These are phyloP conservation scores for Favolaschia claudopus DNA, from an alignment of 768 basidiomycete genomes.

Conservation along the genomic window DNA sequence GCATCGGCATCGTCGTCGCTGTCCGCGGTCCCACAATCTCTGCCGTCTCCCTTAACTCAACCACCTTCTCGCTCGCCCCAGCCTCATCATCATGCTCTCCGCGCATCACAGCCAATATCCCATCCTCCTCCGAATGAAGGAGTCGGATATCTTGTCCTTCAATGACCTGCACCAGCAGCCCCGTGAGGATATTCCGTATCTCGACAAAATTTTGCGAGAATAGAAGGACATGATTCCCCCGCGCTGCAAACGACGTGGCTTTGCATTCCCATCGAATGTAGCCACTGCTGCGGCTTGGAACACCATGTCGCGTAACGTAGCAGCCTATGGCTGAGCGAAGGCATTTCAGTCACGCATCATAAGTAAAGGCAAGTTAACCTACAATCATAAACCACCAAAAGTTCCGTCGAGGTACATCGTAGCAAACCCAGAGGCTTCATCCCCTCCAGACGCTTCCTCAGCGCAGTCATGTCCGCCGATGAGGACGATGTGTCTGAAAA, in stretches of 20 bases:
- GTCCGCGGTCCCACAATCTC: conserved; percentile 53
- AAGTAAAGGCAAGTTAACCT: conserved; percentile 30
- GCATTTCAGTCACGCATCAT: not conserved
- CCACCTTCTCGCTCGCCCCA: conserved; percentile 67
- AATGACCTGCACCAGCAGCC: conserved; percentile 83
- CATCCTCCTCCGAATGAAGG: conserved; percentile 58
- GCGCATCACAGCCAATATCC: conserved; percentile 69
- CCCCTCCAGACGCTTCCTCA: conserved; percentile 66
- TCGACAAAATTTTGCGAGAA: conserved; percentile 82
- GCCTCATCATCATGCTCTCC: conserved; percentile 64
- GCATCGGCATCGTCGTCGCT: conserved; percentile 35
- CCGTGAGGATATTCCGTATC: conserved; percentile 68
- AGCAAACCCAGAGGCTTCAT: conserved; percentile 75
- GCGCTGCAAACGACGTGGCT: conserved; percentile 66
- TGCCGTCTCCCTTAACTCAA: conserved; percentile 74
- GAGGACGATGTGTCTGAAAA: conserved; percentile 48
- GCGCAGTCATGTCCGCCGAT: conserved; percentile 49
- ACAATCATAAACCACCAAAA: conserved; percentile 82
- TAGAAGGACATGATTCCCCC: conserved; percentile 71
- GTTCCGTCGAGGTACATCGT: conserved; percentile 58
- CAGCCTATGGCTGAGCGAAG: conserved; percentile 69
- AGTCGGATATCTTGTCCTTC: conserved; percentile 76
- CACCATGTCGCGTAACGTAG: conserved; percentile 76
- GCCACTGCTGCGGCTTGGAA: conserved; percentile 63
- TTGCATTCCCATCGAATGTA: conserved; percentile 84